Base-by-base conservation (phyloP, 1,284 basidiomycete species). In the Fistulinella cinereoalba region DNA sequence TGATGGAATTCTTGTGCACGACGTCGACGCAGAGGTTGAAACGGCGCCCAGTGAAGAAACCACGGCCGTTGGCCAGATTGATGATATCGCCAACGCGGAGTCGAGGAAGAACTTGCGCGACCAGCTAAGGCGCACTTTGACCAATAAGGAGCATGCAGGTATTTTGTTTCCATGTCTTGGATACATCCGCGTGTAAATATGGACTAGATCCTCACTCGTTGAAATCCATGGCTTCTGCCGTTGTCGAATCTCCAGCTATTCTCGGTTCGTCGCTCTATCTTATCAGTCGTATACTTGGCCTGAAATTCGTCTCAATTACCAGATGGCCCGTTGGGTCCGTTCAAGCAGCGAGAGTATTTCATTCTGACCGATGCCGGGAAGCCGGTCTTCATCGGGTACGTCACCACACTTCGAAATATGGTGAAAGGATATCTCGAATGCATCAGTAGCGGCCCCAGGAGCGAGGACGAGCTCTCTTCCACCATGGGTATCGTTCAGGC, bases 301-400 rank as follows among this genome's bases (percentile, higher is more conserved):
- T 59, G 42, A 60, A 27, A 29, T 45, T 34, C 36, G 19, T 6
- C 33, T 6, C 43, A 31, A 51, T 49, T 23, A 44, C 54, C 48
- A 76, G 54, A 46, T 49, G 41, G 41, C 23, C 44, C 44, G 3
- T 50, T 45, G 2, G 55, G 55, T 16, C 50, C 63, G n/a, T 85
- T 80, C 62, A 71, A 74, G 43, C 80, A 79, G n/a, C 75, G 92
- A 43, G 80, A 89, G 58, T 97, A 96, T 66, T 96, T 89, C 60
- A 81, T 97, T 10, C 75, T 97, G n/a, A 97, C 92, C 0, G 84
- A 94, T 55, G 93, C 95, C 19, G 94, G 94, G 27, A 97, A 97
- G 66, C 93, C 93, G 12, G 92, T 97, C 13, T 96, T 90, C 62
- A 76, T 83, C 21, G 89, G 87, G 91, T 88, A 60, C 37, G 51